A percentile compares a stretch with the other conserved stretches of the same genome.
Evolutionary conservation across 345 rosid species (phyloP).

Genomic region (Clarkia xantiana): DNA sequence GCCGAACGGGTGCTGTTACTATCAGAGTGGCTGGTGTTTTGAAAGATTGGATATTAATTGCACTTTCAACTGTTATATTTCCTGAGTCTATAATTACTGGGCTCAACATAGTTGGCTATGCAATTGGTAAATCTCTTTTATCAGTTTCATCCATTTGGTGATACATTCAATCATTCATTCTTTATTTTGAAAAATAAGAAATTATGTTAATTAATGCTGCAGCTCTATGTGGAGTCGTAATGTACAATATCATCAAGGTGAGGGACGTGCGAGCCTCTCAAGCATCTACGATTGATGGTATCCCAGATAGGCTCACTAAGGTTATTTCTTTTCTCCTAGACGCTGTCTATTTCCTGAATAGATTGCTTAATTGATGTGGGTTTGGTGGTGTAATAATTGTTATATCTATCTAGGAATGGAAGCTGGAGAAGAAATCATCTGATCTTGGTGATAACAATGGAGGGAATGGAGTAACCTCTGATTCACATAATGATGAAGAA

Average conservation of each 20-base stretch:
- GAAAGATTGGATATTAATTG: conserved; percentile 96
- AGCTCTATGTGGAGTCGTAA: conserved; percentile 96
- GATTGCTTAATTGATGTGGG: neutral
- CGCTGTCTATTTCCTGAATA: too few species aligned
- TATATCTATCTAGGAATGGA: conserved; percentile 69
- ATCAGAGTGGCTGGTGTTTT: conserved; percentile 97
- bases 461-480: conserved; percentile 25
- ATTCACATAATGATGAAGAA: conserved; percentile 63
- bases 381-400: too few species aligned
- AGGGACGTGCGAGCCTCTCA: conserved; percentile 76
- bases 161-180: neutral
- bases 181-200: neutral
- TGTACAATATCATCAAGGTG: conserved; percentile 89
- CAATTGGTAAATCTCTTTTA: conserved; percentile 47
- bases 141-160: neutral
- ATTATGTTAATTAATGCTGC: conserved; percentile 14
- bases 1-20: conserved; percentile 94
- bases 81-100: conserved; percentile 91
- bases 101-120: conserved; percentile 86
- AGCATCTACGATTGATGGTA: conserved; percentile 32
- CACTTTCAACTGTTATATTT: conserved; percentile 82
- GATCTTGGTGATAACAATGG: conserved; percentile 38
- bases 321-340: conserved; percentile 22
- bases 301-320: conserved; percentile 73
- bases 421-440: conserved; percentile 86